Percentiles rank a stretch among this genome's conserved stretches.
These are phyloP conservation scores for grape (Vitis vinifera) DNA, from an alignment of 164 flowering plant genomes.

Conservation along the genomic window ASM3070453v1 NC_081811.1:6902501-6903000, in stretches of 20 bases:
- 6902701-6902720: background rate
- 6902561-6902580: conserved; percentile 96
- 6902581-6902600: conserved; percentile 85
- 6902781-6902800: conserved; percentile 1
- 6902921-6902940: conserved; percentile 43
- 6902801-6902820: background rate
- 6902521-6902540: conserved; percentile 92
- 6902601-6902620: background rate
- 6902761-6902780: background rate
- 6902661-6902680: background rate
- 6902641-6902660: background rate
- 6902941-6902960: background rate
- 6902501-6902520: conserved; percentile 1
- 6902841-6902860: conserved; percentile 36
- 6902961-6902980: no score
- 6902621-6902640: background rate
- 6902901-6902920: conserved; percentile 42
- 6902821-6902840: background rate
- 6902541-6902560: conserved; percentile 78
- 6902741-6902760: background rate
- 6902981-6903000: no score
- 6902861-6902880: conserved; percentile 81
- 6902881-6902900: conserved; percentile 65
- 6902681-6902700: background rate
- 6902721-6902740: background rate